Evolutionary conservation across 2,329 filamentous ascomycete species (phyloP).

Genomic region (Aspergillus udagawae): DNA sequence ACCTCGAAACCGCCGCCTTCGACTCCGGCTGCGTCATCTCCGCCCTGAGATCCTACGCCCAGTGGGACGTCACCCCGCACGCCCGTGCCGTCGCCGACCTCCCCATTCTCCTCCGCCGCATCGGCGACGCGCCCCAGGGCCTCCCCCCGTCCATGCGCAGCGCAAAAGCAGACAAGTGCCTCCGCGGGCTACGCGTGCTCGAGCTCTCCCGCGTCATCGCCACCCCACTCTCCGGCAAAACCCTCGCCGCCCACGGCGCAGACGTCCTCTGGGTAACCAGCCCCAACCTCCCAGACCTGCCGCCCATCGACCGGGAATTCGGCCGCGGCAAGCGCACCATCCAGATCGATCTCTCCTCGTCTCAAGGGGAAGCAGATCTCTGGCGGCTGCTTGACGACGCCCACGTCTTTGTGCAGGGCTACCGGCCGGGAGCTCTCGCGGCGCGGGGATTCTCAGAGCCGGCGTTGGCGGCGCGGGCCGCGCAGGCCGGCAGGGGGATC

Average conservation of each 20-base stretch:
- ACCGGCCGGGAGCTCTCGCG: constrained; percentile 47
- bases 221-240: constrained; percentile 34
- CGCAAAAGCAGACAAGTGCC: constrained; percentile 25
- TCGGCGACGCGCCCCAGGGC: constrained; percentile 18
- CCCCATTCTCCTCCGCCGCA: constrained; percentile 44
- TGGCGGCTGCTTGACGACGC: constrained; percentile 29
- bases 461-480: constrained; percentile 37
- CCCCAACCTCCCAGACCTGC: constrained; percentile 32
- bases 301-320: constrained; percentile 34
- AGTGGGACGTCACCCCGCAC: constrained; percentile 53
- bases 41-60: constrained; percentile 46
- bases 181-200: constrained; percentile 38
- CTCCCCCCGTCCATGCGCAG: constrained; percentile 10
- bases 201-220: constrained; percentile 41
- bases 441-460: constrained; percentile 40
- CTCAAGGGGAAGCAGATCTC: constrained; percentile 22
- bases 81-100: constrained; percentile 42
- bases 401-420: constrained; percentile 46
- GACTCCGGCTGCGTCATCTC: constrained; percentile 44
- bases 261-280: constrained; percentile 40
- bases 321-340: constrained; percentile 35
- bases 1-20: constrained; percentile 48
- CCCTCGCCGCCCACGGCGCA: constrained; percentile 38
- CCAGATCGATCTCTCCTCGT: constrained; percentile 32
- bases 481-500: constrained; percentile 34